Percentiles rank a stretch among this genome's conserved stretches.
These are phyloP conservation scores for Ganoderma lingzhi DNA, from an alignment of 1,284 basidiomycete species.

Conservation along the genomic window DNA sequence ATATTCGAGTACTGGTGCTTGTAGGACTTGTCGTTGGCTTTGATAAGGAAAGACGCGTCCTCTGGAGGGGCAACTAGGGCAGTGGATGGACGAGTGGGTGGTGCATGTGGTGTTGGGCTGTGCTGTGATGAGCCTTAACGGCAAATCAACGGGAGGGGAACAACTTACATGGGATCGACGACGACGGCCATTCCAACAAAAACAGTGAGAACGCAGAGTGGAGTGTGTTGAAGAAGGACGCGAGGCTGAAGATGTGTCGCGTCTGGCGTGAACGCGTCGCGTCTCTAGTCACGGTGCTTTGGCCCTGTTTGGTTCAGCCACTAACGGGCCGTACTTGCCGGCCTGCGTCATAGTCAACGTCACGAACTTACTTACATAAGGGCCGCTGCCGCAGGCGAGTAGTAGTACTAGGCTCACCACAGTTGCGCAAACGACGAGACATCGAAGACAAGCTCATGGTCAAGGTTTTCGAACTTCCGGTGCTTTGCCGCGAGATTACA, in stretches of 20 bases:
- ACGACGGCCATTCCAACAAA: constrained; percentile 16
- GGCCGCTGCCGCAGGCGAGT: too few relatives aligned
- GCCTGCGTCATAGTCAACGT: not conserved
- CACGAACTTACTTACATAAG: not conserved
- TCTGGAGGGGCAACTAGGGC: constrained; percentile 37
- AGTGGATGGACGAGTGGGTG: constrained; percentile 38
- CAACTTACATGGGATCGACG: constrained; percentile 21
- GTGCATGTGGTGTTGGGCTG: constrained; percentile 33
- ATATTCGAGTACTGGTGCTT: constrained; percentile 94
- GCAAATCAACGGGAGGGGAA: not conserved
- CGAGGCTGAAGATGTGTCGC: not conserved
- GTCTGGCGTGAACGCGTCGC: constrained; percentile 20
- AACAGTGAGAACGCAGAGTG: not conserved
- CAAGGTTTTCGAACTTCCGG: not conserved
- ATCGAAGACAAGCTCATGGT: not conserved
- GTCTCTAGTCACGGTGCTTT: constrained; percentile 24
- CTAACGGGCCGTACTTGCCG: not conserved
- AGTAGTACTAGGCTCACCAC: too few relatives aligned
- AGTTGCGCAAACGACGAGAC: not conserved
- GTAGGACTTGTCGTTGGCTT: constrained; percentile 67
- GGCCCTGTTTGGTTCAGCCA: constrained; percentile 18
- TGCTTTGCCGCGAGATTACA: not conserved
- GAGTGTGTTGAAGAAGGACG: not conserved
- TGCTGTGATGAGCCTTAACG: constrained; percentile 1
- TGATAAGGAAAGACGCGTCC: constrained; percentile 64